Percentiles rank a stretch among this genome's conserved stretches.
phyloP scores from a whole-genome alignment of 495 filamentous ascomycete species.

The Immersiella caudata region DNA sequence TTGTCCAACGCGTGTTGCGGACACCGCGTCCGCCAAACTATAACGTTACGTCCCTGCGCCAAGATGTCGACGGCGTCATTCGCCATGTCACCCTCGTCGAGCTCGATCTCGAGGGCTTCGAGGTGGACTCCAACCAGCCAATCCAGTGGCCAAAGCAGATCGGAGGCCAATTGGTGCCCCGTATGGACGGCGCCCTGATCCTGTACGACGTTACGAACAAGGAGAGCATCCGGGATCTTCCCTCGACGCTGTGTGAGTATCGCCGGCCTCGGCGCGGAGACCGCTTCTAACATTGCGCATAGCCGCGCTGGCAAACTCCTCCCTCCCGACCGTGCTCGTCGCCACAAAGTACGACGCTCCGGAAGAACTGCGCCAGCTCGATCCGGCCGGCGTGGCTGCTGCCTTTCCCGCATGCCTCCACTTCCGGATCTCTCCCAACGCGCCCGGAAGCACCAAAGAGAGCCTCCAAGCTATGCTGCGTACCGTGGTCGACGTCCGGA shows the following conservation, averaged over 20 bases:
- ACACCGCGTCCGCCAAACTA: constrained; percentile 59
- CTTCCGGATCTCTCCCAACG: constrained; percentile 70
- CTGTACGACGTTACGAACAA: constrained; percentile 83
- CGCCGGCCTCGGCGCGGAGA: neutral
- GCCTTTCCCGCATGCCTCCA: constrained; percentile 63
- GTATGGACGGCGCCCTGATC: constrained; percentile 79
- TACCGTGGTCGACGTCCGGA: constrained; percentile 63
- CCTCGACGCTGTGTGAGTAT: constrained; percentile 71
- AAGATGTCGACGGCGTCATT: constrained; percentile 73
- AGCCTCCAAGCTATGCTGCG: constrained; percentile 77
- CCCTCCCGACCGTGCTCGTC: constrained; percentile 74
- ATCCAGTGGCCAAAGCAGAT: constrained; percentile 81
- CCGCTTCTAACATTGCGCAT: constrained; percentile 26
- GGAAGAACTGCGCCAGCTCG: constrained; percentile 59
- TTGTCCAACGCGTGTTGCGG: constrained; percentile 79
- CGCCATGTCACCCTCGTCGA: constrained; percentile 85
- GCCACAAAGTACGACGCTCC: constrained; percentile 83
- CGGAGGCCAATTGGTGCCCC: constrained; percentile 65
- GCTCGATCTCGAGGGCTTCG: constrained; percentile 66
- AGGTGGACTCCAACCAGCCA: constrained; percentile 65
- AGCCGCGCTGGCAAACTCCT: constrained; percentile 71
- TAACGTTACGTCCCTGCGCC: constrained; percentile 64
- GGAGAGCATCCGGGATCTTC: constrained; percentile 67
- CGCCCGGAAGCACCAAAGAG: constrained; percentile 73
- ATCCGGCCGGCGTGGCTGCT: constrained; percentile 62